Evolutionary conservation across 2,329 filamentous ascomycete species (phyloP), one percentile per base, ranked within the genome.

Genomic region (Colletotrichum sp.): DNA sequence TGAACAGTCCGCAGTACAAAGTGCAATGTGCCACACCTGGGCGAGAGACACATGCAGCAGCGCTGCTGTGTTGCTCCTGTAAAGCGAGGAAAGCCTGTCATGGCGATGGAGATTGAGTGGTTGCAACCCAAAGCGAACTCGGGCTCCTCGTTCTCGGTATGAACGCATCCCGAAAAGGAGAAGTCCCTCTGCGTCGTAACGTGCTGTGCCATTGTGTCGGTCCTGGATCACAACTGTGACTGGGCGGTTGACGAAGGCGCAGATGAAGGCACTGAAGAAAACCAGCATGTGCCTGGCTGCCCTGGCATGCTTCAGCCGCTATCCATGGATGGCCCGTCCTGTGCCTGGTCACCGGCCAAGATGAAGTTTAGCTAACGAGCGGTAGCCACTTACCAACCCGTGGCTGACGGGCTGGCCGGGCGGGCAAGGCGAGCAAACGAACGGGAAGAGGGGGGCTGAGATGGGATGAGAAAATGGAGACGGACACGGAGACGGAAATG

Each of bases 371-470:
- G 57, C 57, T 58, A 32, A 36, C 12, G 32, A 57, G 21, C 36
- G 52, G 48, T 34, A 28, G 58, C 24, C 32, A 30, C n/a, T n/a
- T 8, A 18, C n/a, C 43, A 52, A 21, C n/a, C 43, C 38, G 52
- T 72, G 69, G 63, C 69, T 75, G 63, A 58, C 69, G 69, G 73
- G 38, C 73, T 57, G 55, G n/a, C 69, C 69, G 69, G 63, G 21
- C 55, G 69, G 72, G 38, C 72, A 75, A 67, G 72, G 72, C 63
- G 69, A 63, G 55, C 55, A 64, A 57, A 67, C 64, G 67, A 71
- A 55, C 48, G 30, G 36, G 61, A 55, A n/a, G 24, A 61, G 16
- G 32, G 52, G 67, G 55, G 68, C 55, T 63, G 55, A 65, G 24
- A 65, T 65, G 43, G 67, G 43, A 71, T 15, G 48, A 32, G 65